These are phyloP conservation scores for Penicillium daleae DNA, from an alignment of 495 filamentous ascomycete genomes.

Conservation along the genomic window DNA sequence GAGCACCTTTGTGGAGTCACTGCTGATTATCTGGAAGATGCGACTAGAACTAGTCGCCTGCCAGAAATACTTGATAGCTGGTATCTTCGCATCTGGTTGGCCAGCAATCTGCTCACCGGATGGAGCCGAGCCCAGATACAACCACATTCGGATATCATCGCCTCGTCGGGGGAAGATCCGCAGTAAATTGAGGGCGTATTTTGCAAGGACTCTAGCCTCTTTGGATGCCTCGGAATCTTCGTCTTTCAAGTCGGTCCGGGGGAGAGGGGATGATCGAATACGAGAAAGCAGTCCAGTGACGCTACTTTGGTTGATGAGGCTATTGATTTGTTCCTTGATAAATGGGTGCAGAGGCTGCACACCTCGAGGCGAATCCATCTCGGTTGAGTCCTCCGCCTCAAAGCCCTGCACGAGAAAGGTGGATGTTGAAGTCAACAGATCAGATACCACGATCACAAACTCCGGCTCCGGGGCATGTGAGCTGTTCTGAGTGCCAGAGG, in stretches of 20 bases:
- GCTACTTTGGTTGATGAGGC: conserved; percentile 67
- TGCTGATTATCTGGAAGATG: conserved; percentile 66
- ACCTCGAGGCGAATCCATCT: conserved; percentile 32
- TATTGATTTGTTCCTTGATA: conserved; percentile 61
- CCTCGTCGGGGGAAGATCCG: conserved; percentile 80
- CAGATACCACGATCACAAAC: conserved; percentile 67
- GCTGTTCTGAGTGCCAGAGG: conserved; percentile 46
- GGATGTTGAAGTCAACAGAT: conserved; percentile 64
- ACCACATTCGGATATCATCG: conserved; percentile 94
- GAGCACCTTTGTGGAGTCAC: conserved; percentile 61
- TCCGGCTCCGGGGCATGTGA: conserved; percentile 55
- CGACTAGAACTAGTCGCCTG: conserved; percentile 67
- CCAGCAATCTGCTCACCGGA: conserved; percentile 39
- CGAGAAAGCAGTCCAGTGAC: conserved; percentile 62
- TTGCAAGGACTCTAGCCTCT: conserved; percentile 77
- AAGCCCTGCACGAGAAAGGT: conserved; percentile 58
- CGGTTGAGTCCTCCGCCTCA: conserved; percentile 53
- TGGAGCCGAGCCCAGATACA: conserved; percentile 79
- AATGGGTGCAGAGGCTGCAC: conserved; percentile 54
- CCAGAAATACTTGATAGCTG: conserved; percentile 91
- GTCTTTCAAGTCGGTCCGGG: conserved; percentile 30
- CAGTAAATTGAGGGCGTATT: conserved; percentile 83
- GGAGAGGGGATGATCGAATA: conserved; percentile 35
- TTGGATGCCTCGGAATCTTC: conserved; percentile 42
- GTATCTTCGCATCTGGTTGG: conserved; percentile 49